Evolutionary conservation across 306 rosid species (phyloP), one percentile per base, ranked within the genome.

Genomic region (Coriaria nepalensis): DNA sequence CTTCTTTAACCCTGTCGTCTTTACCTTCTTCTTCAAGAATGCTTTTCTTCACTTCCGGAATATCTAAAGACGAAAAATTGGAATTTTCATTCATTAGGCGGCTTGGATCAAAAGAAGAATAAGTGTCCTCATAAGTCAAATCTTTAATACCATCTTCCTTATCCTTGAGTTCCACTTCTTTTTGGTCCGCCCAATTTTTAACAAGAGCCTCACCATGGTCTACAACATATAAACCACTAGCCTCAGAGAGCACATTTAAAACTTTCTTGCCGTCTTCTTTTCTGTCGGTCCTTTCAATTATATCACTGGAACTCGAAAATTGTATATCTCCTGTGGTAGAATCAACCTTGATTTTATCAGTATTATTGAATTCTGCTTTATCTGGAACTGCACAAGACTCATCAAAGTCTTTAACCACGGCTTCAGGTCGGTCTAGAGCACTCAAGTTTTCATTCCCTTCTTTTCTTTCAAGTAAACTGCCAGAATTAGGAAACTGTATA

Each of bases 111-210:
- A 47, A 65, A 49, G 33, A 45, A 47, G 45, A 59, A 60, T 10
- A n/a, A 60, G 14, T 65, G 60, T 67, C 70, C 52, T 50, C 41
- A 6, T 46, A 34, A 73, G 44, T 46, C 55, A 47, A 49, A 48
- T 40, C 50, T 36, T 56, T 49, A 35, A 56, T 44, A 45, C 45
- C 68, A 44, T 45, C 74, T 61, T 58, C 70, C 59, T 60, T 50
- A 35, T 50, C 60, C 55, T 57, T 40, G 38, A 59, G 36, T 35
- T 55, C 62, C 43, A 45, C 49, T 36, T 20, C 69, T 40, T 73
- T 41, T 33, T 37, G 69, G 52, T 62, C 63, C 64, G 55, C 56
- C 35, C 62, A 73, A 57, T 60, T 65, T 67, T 69, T 72, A 53
- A 67, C 56, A 55, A 57, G 37, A 15, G 49, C 49, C 42, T 43